Evolutionary conservation across 164 flowering plant genomes (phyloP), one percentile per base, ranked within the genome.

Genomic region (Stephania japonica): DNA sequence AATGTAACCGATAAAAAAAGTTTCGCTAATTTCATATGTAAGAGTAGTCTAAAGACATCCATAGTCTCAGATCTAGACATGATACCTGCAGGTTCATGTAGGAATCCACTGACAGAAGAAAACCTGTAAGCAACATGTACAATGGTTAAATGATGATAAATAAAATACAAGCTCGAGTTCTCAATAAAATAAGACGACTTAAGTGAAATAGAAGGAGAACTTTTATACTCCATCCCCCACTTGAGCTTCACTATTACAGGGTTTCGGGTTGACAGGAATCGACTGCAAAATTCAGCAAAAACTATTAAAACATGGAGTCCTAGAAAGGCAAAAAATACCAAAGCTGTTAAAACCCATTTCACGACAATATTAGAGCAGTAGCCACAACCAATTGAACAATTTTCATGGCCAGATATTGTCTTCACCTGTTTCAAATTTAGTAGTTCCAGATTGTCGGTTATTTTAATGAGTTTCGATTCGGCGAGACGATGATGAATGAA

Each of bases 141-240:
- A 12, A 38, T 50, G 6, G 14, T 9, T 2, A 26, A 6, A 67
- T 41, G 67, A 18, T 14, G 44, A 38, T 14, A 24, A 5, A 65
- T 65, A 24, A 65, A 24, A 7, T 25, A 62, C 9, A 2, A 7
- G 18, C 21, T 62, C 16, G 21, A 62, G 23, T 18, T 62, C 24
- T 65, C 32, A 24, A 65, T 5, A 67, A 19, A 43, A 19, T 42
- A n/a, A 21, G 10, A 42, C 38, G 4, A 32, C 38, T 32, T 32
- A n/a, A 68, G 19, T 1, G 23, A 7, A 8, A 18, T 32, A 41
- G 56, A 72, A 65, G 23, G 65, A 70, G 26, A 73, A 90, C 97
- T 97, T 87, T 94, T 91, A 81, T 94, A 94, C 68, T 94, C 98
- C 97, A 94, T 91, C 76, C 98, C 98, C 98, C 97, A 94, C 77